Base-by-base conservation (phyloP, 2,329 filamentous ascomycete genomes). In the Exserohilum turcica region DNA sequence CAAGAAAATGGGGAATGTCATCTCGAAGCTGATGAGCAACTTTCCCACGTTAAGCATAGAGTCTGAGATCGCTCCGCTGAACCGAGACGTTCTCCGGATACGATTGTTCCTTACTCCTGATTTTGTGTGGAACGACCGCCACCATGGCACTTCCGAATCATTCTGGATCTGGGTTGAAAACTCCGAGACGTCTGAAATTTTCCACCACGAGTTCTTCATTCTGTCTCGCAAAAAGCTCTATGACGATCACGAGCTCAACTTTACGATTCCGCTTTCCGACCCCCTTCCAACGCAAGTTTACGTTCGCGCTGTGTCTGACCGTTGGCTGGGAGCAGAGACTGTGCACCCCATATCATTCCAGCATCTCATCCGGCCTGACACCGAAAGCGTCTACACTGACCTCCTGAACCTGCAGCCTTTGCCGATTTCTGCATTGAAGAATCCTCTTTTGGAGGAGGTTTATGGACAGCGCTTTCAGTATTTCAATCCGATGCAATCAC, bases 121-220 rank as follows among this genome's bases (percentile, higher is more conserved):
- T 45, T 99, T 99, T 70, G 82, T 81, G 32, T 99, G 94, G 94
- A 96, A 96, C 64, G 93, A 97, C 63, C 87, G 90, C 40, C 85
- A 96, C 54, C 92, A 99, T 69, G 95, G 95, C 15, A 91, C 87
- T 2, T 97, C 93, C 0, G 94, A 99, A 69, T 93, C 93, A 3
- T 99, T 95, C 77, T 99, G 95, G 84, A 89, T 99, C 52, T 99
- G 94, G 95, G 93, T 99, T 3, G 94, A 99, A 74, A 96, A 97
- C 71, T 97, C 93, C 0, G 94, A 97, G 66, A 97, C 92, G 0
- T 92, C 91, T 0, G 92, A 97, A 74, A 97, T 99, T 35, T 97
- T 96, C 67, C 94, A 99, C 66, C 91, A 97, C 61, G 94, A 99
- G 72, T 97, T 89, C 75, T 97, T 99, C 76, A 94, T 99, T 51